Percentiles rank a stretch among this genome's conserved stretches.
phyloP scores from a whole-genome alignment of 441 rosid species.

The Corymbia citriodora region DNA sequence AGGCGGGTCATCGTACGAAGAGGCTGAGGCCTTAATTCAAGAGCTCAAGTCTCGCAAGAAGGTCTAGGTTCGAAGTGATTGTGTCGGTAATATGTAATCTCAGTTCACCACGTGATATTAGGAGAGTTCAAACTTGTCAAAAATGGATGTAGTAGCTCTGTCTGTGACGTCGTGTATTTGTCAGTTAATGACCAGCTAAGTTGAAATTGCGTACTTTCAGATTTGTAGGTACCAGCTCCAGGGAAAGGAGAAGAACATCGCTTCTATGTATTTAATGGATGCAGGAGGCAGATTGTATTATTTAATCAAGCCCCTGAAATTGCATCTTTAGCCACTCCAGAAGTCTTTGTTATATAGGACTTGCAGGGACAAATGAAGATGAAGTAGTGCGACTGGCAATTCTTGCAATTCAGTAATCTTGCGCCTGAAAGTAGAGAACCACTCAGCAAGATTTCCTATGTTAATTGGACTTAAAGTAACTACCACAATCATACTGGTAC shows the following conservation, averaged over 20 bases:
- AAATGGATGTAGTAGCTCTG: background rate
- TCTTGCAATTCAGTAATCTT: background rate
- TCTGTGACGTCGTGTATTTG: background rate
- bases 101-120: background rate
- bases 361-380: background rate
- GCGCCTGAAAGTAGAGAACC: background rate
- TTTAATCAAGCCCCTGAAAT: background rate
- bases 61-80: background rate
- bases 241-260: background rate
- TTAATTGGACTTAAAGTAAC: background rate
- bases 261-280: background rate
- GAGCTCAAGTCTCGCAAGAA: constrained; percentile 12
- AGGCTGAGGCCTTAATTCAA: constrained; percentile 12
- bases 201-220: background rate
- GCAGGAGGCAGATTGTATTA: background rate
- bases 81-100: background rate
- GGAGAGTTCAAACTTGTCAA: background rate
- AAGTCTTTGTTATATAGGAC: background rate
- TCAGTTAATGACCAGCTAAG: background rate
- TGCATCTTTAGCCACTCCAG: background rate
- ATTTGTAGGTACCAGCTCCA: background rate
- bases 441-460: background rate
- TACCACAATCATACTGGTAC: background rate
- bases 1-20: constrained; percentile 23
- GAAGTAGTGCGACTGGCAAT: background rate